Conservation (phyloP, 1,284 basidiomycete genomes). For the Ustilago curta region DNA sequence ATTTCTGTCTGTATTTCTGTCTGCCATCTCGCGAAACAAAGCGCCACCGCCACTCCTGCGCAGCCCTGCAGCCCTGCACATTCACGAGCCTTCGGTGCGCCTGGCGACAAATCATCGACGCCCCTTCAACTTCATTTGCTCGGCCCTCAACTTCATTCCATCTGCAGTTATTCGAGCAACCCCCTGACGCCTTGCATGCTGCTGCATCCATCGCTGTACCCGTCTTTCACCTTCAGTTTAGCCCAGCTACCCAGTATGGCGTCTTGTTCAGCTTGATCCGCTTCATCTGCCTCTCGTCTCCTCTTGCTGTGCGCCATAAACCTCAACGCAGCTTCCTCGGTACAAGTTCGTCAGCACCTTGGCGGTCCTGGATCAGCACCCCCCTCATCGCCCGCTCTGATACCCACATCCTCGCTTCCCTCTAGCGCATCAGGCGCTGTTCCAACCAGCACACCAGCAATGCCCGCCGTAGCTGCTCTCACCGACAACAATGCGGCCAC, state of each 20-base stretch:
- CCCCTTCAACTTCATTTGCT: constrained; percentile 1
- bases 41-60: background rate
- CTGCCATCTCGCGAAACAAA: background rate
- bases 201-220: background rate
- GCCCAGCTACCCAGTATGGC: constrained; percentile 11
- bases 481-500: constrained; percentile 4
- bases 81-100: background rate
- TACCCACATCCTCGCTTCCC: background rate
- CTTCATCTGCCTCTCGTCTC: background rate
- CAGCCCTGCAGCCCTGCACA: background rate
- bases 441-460: background rate
- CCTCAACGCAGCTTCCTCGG: background rate
- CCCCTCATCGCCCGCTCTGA: background rate
- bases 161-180: background rate
- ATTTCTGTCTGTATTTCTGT: background rate
- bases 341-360: background rate
- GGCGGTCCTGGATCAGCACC: too few species aligned
- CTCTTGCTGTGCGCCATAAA: background rate
- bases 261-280: constrained; percentile 7
- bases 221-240: background rate
- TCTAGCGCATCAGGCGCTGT: background rate
- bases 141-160: constrained; percentile 6
- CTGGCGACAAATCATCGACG: background rate
- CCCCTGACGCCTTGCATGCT: constrained; percentile 15
- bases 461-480: constrained; percentile 16